Evolutionary conservation across 2,329 filamentous ascomycete genomes (phyloP), one percentile per base, ranked within the genome.

Genomic region (Cordyceps cateniannulata): DNA sequence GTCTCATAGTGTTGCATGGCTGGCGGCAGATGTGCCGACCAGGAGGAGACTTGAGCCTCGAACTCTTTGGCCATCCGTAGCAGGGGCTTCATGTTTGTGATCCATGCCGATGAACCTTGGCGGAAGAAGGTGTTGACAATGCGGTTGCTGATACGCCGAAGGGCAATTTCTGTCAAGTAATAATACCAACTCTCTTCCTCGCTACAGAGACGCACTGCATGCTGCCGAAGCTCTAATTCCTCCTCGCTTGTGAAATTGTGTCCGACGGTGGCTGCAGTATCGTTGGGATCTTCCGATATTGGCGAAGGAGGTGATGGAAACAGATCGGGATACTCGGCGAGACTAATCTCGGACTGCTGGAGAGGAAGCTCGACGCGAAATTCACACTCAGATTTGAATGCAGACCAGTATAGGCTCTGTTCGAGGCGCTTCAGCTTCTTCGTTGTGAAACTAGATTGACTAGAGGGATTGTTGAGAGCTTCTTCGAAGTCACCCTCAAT

Each of bases 341-440:
- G 67, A 5, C 69, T 69, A 27, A 76, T 70, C 3, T 71, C 71
- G 1, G 71, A 71, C 49, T 74, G 69, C 12, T 73, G 73, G 1
- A 76, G 65, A 2, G 71, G 68, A 12, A 77, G 67, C 60, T 75
- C 74, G n/a, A 73, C 70, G 6, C 73, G 71, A 5, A 76, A 69
- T 62, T 77, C 74, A 61, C 71, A 72, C 63, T 77, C 75, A 1
- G 75, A 75, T 64, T 77, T 77, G 67, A 76, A 76, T 56, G 74
- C 76, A 8, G 72, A 74, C 75, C 75, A 78, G 65, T 76, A 77
- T 1, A 77, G 64, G 40, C 73, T 68, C 60, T 77, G 74, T 63
- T 76, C 74, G 3, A 76, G 64, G 5, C 70, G 68, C 12, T 69
- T 67, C 8, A 54, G 62, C 54, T 64, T 65, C 32, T 63, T 60